Evolutionary conservation across 169 alveolate genomes (phyloP), one percentile per base, ranked within the genome.

Genomic region (Eimeria maxima): DNA sequence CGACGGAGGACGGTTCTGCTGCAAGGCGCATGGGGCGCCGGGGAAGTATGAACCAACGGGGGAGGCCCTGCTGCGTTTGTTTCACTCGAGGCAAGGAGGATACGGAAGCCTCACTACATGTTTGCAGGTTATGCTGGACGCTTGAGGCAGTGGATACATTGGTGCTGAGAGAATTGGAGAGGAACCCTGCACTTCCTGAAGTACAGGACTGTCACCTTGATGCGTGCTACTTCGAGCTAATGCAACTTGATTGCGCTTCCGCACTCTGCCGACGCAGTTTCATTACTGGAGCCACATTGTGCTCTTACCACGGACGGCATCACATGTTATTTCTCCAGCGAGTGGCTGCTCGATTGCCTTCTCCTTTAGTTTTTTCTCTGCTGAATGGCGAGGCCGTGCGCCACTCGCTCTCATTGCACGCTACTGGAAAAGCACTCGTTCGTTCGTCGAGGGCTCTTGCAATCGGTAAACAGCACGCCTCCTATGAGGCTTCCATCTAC

Each of bases 321-420:
- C 93, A 86, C 27, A 13, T 86, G 45, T 10, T 86, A 80, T 69
- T 86, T 60, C 93, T 86, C 57, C 93, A 86, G 60, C 57, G 78
- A 29, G 29, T 86, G 16, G 93, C 80, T 11, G 78, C 93, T 33
- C 78, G 93, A 33, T 80, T 86, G 22, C 93, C 93, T 24, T 50
- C 74, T n/a, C 81, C 93, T 16, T 60, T 16, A 44, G 24, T 33
- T 45, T 86, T 86, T 11, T 55, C 78, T n/a, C 60, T 86, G 80
- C 93, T 33, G 47, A 86, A 86, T 60, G 67, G 93, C 44, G 78
- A 60, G 81, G 74, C 93, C 13, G 78, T 86, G 45, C 93, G 76
- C 33, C 78, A 86, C 78, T 55, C 93, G 18, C 81, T 86, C 45
- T 86, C 78, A 42, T 29, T 60, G 57, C 78, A 57, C 47, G 81